Base-by-base conservation (phyloP, 2,329 filamentous ascomycete species). In the Aspergillus latus region DNA sequence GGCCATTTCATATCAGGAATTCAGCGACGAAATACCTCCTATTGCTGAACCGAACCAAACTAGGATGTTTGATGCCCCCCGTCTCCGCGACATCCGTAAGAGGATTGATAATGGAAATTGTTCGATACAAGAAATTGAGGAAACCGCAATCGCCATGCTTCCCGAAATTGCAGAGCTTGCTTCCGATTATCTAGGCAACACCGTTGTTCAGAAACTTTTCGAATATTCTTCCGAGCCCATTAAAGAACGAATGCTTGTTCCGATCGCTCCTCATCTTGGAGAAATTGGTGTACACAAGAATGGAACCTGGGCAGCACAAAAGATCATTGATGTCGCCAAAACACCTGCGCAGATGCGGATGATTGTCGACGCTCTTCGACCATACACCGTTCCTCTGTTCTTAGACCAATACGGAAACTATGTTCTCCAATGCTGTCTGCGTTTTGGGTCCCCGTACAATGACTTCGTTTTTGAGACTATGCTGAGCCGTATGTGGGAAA, bases 261-360 rank as follows among this genome's bases (percentile, higher is more conserved):
- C 92, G 69, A 96, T 99, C 66, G 86, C 89, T 2, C 92, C 93
- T 56, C 92, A 97, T 70, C 83, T 97, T 71, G 92, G 93, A 28
- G 92, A 97, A 75, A 97, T 97, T 75, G 94, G 94, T 66, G 87
- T 97, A 6, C 94, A 99, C 82, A 99, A 99, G 84, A 99, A 99
- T 68, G 94, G 94, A 60, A 99, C 94, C 1, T 99, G 94, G 94
- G 94, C 94, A 53, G 94, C 94, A 1, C 94, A 99, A 76, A 99
- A 97, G 82, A 97, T 99, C 68, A 97, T 99, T 64, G 93, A 97
- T 68, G 91, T 96, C 5, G 93, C 92, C 72, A 91, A 94, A 76
- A 91, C 89, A 0, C 86, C 88, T 5, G 78, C 80, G 40, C 92
- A 97, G 76, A 93, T 94, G 87, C 78, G 80, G 45, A 79, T 91